Evolutionary conservation across 2,329 filamentous ascomycete genomes (phyloP).

Genomic region (Fusarium sp.): DNA sequence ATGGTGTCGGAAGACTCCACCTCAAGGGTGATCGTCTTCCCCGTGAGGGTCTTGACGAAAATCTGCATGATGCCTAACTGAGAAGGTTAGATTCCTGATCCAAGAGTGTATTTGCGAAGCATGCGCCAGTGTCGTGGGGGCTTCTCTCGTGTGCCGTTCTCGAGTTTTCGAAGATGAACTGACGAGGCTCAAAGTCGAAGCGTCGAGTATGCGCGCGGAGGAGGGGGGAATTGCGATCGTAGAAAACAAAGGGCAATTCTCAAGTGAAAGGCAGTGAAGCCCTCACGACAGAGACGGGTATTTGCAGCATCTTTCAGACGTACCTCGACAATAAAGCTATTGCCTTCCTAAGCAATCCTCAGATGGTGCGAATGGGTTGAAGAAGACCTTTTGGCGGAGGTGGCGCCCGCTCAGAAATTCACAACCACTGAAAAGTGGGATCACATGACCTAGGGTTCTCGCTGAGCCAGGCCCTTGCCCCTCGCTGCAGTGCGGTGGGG

Average conservation of each 20-base stretch:
- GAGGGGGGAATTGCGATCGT: conserved; percentile 22
- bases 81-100: conserved; percentile 57
- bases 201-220: conserved; percentile 29
- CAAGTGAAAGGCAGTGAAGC: conserved; percentile 52
- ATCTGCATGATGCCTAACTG: conserved; percentile 78
- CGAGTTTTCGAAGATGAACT: conserved; percentile 30
- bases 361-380: conserved; percentile 62
- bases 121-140: conserved; percentile 11
- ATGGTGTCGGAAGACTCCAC: conserved; percentile 99
- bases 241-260: conserved; percentile 41
- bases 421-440: conserved; percentile 28
- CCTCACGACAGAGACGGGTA: conserved; percentile 47
- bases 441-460: conserved; percentile 53
- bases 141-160: conserved; percentile 22
- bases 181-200: conserved; percentile 24
- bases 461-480: conserved; percentile 32
- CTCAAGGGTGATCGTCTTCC: conserved; percentile 99
- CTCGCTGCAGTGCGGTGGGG: neutral
- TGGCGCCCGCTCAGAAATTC: conserved; percentile 51
- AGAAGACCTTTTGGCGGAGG: conserved; percentile 49
- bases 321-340: conserved; percentile 73
- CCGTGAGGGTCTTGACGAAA: conserved; percentile 91
- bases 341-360: conserved; percentile 74
- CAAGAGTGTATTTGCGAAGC: conserved; percentile 9
- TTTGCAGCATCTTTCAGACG: conserved; percentile 66